A percentile compares a stretch with the other conserved stretches of the same genome.
Evolutionary conservation across 805 yeast genomes (phyloP).

Genomic region (Starmerella ratchasimensis): DNA sequence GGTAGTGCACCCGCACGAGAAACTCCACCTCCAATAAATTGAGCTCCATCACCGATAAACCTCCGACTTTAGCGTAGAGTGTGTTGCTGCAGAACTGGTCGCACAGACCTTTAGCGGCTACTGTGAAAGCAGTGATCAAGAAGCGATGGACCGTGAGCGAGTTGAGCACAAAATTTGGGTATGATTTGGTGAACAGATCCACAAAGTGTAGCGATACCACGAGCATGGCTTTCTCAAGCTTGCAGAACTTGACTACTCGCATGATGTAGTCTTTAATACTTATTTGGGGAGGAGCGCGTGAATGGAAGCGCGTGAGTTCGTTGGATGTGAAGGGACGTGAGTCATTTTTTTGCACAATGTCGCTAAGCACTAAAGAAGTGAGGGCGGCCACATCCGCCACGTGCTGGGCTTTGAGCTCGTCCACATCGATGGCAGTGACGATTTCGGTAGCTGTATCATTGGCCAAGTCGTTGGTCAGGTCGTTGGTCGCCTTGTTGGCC

Average conservation of each 20-base stretch:
- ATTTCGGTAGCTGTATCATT: too few relatives aligned
- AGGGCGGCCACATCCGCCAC: conserved; percentile 55
- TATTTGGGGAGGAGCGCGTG: conserved; percentile 81
- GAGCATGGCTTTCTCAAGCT: conserved; percentile 70
- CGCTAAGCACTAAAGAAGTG: conserved; percentile 66
- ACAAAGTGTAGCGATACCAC: conserved; percentile 79
- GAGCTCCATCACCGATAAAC: conserved; percentile 44
- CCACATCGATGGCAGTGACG: neutral
- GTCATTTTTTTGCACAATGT: conserved; percentile 66
- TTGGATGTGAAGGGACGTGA: conserved; percentile 28
- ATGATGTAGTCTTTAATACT: conserved; percentile 64
- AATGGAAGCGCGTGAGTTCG: conserved; percentile 74
- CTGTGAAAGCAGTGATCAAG: conserved; percentile 74
- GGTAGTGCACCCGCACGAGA: conserved; percentile 62
- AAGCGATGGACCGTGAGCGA: conserved; percentile 90
- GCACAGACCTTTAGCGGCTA: conserved; percentile 58
- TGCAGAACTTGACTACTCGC: conserved; percentile 69
- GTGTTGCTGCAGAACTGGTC: conserved; percentile 88
- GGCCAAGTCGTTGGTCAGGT: too few relatives aligned
- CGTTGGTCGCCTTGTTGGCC: too few relatives aligned
- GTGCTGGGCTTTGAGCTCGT: conserved; percentile 46
- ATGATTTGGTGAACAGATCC: conserved; percentile 66
- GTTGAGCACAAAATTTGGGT: conserved; percentile 67
- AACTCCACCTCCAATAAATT: conserved; percentile 84
- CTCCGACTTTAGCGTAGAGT: conserved; percentile 94